Conservation (phyloP, 495 filamentous ascomycete species). For the Trichoderma orchidacearum region DNA sequence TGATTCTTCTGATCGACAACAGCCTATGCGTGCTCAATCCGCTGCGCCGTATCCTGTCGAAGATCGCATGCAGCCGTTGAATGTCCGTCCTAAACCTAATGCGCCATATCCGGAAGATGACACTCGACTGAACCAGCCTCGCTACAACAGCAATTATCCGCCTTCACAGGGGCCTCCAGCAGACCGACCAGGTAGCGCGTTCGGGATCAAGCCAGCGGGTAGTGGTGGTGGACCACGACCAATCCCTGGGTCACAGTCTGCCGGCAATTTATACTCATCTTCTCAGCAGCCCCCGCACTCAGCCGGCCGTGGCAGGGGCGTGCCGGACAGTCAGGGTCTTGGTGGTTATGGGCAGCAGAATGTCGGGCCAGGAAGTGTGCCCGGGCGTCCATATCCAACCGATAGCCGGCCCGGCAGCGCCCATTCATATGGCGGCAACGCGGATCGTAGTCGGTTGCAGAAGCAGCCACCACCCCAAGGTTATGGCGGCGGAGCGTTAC, state of each 20-base stretch:
- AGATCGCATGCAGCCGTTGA: constrained; percentile 32
- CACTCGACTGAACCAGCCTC: constrained; percentile 13
- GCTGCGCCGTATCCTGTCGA: constrained; percentile 55
- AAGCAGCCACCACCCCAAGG: not conserved
- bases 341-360: not conserved
- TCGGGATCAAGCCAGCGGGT: constrained; percentile 37
- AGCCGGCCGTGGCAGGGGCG: constrained; percentile 13
- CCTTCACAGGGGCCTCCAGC: constrained; percentile 27
- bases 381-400: not conserved
- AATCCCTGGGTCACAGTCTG: constrained; percentile 9
- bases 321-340: constrained; percentile 8
- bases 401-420: not conserved
- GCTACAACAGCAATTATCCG: constrained; percentile 18
- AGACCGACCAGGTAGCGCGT: constrained; percentile 51
- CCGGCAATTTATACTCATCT: constrained; percentile 10
- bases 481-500: not conserved
- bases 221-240: constrained; percentile 3
- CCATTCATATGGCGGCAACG: not conserved
- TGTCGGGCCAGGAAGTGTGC: not conserved
- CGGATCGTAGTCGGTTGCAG: not conserved
- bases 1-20: constrained; percentile 25
- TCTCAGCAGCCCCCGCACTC: not conserved
- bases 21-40: constrained; percentile 30
- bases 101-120: constrained; percentile 43
- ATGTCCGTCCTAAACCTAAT: constrained; percentile 18